Evolutionary conservation across 1,284 basidiomycete genomes (phyloP).

Genomic region (Ceratobasidium sp.): DNA sequence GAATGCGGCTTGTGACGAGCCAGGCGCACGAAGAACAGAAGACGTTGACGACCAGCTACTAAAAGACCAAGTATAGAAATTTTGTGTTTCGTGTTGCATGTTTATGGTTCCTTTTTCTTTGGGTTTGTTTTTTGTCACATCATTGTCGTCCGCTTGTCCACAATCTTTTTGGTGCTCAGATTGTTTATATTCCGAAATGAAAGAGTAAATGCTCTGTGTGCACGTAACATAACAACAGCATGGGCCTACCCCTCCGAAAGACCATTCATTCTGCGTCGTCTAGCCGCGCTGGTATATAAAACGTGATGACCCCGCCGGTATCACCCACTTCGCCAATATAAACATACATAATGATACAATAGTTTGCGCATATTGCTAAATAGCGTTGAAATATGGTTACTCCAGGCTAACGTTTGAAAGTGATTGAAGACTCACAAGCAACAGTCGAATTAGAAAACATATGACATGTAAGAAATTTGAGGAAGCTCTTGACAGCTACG

Average conservation of each 20-base stretch:
- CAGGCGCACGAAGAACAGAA: not conserved
- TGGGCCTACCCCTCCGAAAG: not conserved
- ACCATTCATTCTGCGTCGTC: slow-evolving; percentile 26
- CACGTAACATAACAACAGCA: not conserved
- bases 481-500: slow-evolving; percentile 78
- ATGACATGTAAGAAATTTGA: slow-evolving; percentile 86
- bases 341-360: slow-evolving; percentile 89
- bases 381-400: not conserved
- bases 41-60: slow-evolving; percentile 1
- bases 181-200: not conserved
- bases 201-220: not conserved
- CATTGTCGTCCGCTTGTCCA: not conserved
- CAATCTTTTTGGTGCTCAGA: slow-evolving; percentile 7
- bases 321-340: slow-evolving; percentile 87
- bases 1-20: slow-evolving; percentile 1
- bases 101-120: slow-evolving; percentile 1
- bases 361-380: slow-evolving; percentile 82
- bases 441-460: slow-evolving; percentile 88
- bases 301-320: slow-evolving; percentile 86
- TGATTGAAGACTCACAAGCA: slow-evolving; percentile 68
- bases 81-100: not conserved
- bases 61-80: slow-evolving; percentile 13
- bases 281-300: slow-evolving; percentile 76
- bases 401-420: not conserved
- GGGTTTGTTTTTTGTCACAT: not conserved